A percentile compares a stretch with the other conserved stretches of the same genome.
phyloP scores from a whole-genome alignment of 1,139 yeast species.

The Kodamaea anthophila region DNA sequence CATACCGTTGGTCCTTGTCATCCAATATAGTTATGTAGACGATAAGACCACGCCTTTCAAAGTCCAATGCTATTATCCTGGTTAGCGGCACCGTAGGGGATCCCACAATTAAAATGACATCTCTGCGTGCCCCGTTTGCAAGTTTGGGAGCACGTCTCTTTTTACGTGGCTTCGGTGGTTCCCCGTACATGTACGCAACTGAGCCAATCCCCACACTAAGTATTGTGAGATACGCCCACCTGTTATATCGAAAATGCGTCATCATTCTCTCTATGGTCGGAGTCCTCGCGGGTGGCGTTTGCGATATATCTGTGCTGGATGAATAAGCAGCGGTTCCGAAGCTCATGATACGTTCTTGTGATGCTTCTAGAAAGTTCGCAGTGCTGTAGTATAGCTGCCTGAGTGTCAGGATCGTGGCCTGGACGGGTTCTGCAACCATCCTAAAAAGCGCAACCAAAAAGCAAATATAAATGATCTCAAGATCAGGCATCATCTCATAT shows the following conservation, averaged over 20 bases:
- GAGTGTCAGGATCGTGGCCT: conserved; percentile 31
- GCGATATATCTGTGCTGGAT: background rate
- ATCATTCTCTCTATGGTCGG: conserved; percentile 5
- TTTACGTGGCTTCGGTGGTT: conserved; percentile 7
- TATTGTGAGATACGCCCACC: conserved; percentile 14
- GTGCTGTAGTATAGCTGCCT: conserved; percentile 21
- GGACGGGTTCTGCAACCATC: conserved; percentile 46
- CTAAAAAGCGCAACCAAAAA: too few species aligned
- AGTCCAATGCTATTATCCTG: conserved; percentile 62
- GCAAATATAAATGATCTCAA: too few species aligned
- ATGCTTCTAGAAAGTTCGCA: conserved; percentile 18
- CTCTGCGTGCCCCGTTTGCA: conserved; percentile 65
- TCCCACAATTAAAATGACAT: conserved; percentile 68
- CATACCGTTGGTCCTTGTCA: conserved; percentile 53
- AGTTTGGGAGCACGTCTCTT: conserved; percentile 57
- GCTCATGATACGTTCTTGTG: conserved; percentile 6
- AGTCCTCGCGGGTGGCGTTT: conserved; percentile 4
- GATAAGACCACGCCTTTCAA: conserved; percentile 73
- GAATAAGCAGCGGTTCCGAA: background rate
- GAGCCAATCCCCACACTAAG: conserved; percentile 28
- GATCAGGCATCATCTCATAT: too few species aligned
- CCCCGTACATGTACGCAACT: conserved; percentile 11
- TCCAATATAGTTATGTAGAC: conserved; percentile 70
- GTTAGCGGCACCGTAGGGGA: conserved; percentile 75
- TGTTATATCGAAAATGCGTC: conserved; percentile 10